A percentile compares a stretch with the other conserved stretches of the same genome.
Evolutionary conservation across 2,329 filamentous ascomycete genomes (phyloP).

Genomic region (Cladophialophora bantiana): DNA sequence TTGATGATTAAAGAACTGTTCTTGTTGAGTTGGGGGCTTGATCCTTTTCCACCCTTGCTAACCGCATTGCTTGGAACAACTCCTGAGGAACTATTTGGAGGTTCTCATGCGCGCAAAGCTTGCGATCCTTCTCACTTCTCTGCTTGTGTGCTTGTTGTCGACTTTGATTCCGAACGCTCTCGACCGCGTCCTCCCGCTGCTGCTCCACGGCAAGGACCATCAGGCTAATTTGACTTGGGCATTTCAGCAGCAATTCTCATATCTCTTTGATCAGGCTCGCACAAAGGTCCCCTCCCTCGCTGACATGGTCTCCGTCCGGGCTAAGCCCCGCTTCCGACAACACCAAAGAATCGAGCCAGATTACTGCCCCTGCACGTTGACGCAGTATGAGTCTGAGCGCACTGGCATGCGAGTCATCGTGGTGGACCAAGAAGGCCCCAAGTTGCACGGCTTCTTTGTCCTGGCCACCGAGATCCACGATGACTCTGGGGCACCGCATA

Average conservation of each 20-base stretch:
- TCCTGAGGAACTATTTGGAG: not conserved
- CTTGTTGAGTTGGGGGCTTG: not conserved
- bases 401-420: conserved; percentile 96
- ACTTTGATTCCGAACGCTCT: not conserved
- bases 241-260: conserved; percentile 13
- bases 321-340: conserved; percentile 69
- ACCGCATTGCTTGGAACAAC: not conserved
- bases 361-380: conserved; percentile 86
- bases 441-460: conserved; percentile 92
- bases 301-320: conserved; percentile 27
- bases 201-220: not conserved
- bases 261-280: not conserved
- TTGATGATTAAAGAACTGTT: not conserved
- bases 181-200: not conserved
- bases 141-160: conserved; percentile 17
- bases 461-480: conserved; percentile 97
- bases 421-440: conserved; percentile 91
- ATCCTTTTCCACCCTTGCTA: not conserved
- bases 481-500: conserved; percentile 90
- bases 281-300: not conserved
- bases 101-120: conserved; percentile 6
- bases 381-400: conserved; percentile 92
- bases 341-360: conserved; percentile 86
- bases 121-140: not conserved
- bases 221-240: conserved; percentile 18